Evolutionary conservation across 2,329 filamentous ascomycete species (phyloP).

Genomic region (Elsinoe ampelina): DNA sequence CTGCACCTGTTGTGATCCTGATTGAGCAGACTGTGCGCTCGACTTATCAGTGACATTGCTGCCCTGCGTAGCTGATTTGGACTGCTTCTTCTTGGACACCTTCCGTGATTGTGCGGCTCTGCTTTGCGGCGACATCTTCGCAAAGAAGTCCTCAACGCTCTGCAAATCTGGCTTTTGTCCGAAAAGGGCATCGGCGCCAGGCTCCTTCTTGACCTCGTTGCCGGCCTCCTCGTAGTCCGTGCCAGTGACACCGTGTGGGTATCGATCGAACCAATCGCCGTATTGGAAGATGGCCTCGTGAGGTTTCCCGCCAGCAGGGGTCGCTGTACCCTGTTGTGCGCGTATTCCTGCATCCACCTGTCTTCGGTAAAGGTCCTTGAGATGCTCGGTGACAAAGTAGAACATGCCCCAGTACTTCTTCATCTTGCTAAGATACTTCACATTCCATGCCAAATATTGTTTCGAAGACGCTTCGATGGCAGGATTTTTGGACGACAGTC

Average conservation of each 20-base stretch:
- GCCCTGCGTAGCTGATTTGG: constrained; percentile 22
- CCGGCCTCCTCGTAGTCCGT: constrained; percentile 67
- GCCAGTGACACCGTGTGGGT: constrained; percentile 82
- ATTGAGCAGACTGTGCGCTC: constrained; percentile 9
- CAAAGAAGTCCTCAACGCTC: constrained; percentile 90
- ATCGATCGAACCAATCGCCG: constrained; percentile 93
- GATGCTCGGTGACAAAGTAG: constrained; percentile 87
- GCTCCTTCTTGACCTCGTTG: constrained; percentile 59
- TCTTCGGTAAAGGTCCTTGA: constrained; percentile 77
- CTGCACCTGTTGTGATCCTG: constrained; percentile 18
- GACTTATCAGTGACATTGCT: constrained; percentile 11
- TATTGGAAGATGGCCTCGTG: constrained; percentile 69
- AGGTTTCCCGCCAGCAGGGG: constrained; percentile 24
- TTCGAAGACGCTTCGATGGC: constrained; percentile 69
- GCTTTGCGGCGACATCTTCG: constrained; percentile 58
- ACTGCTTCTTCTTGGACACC: constrained; percentile 24
- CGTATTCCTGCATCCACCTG: constrained; percentile 72
- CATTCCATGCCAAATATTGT: constrained; percentile 74
- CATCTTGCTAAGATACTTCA: constrained; percentile 87
- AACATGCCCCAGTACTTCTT: constrained; percentile 99
- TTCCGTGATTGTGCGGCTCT: constrained; percentile 33
- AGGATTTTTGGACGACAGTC: constrained; percentile 77
- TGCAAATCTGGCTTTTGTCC: constrained; percentile 85
- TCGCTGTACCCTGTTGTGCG: constrained; percentile 43
- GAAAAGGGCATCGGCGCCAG: constrained; percentile 76